Conservation (phyloP, 2,329 filamentous ascomycete genomes). For the Claviceps sorghi region DNA sequence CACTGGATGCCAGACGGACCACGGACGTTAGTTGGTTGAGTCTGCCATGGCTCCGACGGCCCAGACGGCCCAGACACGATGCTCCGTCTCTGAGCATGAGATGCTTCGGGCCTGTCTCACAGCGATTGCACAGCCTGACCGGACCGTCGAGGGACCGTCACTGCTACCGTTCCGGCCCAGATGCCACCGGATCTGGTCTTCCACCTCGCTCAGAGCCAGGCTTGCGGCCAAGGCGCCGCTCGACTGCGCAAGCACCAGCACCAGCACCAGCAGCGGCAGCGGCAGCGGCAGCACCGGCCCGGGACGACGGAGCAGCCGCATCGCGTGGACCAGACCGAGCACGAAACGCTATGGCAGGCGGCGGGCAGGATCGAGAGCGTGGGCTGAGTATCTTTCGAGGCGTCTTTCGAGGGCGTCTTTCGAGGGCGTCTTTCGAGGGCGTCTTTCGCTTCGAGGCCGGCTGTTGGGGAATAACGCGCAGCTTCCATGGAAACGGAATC, state of each 20-base stretch:
- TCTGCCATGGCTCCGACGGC: too few relatives aligned
- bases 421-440: too few relatives aligned
- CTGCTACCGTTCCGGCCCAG: slow-evolving; percentile 1
- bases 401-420: too few relatives aligned
- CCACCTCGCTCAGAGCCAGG: slow-evolving; percentile 4
- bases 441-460: too few relatives aligned
- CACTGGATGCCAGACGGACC: slow-evolving; percentile 5
- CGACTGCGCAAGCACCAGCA: slow-evolving; percentile 2
- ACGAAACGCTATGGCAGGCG: too few relatives aligned
- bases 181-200: slow-evolving; percentile 8
- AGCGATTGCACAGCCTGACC: slow-evolving; percentile 2
- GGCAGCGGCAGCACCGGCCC: background rate
- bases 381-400: too few relatives aligned
- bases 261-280: too few relatives aligned
- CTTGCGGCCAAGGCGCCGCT: background rate
- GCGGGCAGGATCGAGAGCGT: too few relatives aligned
- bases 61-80: too few relatives aligned
- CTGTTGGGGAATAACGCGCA: too few relatives aligned
- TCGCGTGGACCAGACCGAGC: background rate
- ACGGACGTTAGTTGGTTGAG: background rate
- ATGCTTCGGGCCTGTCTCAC: background rate
- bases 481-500: too few relatives aligned
- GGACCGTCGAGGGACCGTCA: background rate
- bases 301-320: slow-evolving; percentile 2
- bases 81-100: too few relatives aligned